Percentiles rank a stretch among this genome's conserved stretches.
Evolutionary conservation across 306 rosid species (phyloP).

Genomic region (Cucumis cinereus): DNA sequence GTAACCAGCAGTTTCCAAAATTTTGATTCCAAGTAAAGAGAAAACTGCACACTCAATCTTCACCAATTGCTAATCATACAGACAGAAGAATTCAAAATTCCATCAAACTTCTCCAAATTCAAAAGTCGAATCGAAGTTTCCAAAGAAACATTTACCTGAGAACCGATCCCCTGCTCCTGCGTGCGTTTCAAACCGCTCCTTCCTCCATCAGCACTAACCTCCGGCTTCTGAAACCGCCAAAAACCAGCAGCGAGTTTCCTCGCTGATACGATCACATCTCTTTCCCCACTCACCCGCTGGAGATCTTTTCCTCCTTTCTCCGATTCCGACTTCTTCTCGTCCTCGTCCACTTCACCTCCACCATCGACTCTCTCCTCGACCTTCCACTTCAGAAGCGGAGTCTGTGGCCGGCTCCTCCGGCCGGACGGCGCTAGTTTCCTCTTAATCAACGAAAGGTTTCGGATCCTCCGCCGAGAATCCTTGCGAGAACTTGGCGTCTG

Average conservation of each 20-base stretch:
- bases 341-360: constrained; percentile 10
- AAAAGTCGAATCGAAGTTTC: constrained; percentile 19
- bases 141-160: constrained; percentile 36
- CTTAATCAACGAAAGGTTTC: constrained; percentile 27
- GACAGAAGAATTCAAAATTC: not conserved
- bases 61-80: not conserved
- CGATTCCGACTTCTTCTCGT: constrained; percentile 18
- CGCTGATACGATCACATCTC: constrained; percentile 39
- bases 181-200: constrained; percentile 8
- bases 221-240: constrained; percentile 78
- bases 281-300: constrained; percentile 22
- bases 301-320: constrained; percentile 21
- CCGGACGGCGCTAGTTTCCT: constrained; percentile 24
- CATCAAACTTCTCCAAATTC: not conserved
- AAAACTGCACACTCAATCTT: not conserved
- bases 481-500: constrained; percentile 21
- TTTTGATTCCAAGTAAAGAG: not conserved
- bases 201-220: constrained; percentile 18
- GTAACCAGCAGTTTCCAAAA: not conserved
- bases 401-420: constrained; percentile 62
- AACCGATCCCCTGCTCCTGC: constrained; percentile 33
- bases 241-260: constrained; percentile 83
- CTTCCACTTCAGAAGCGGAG: constrained; percentile 69
- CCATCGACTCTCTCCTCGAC: constrained; percentile 18
- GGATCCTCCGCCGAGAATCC: constrained; percentile 20